phyloP scores from a whole-genome alignment of 345 rosid genomes.

The Linum lewisii region DNA sequence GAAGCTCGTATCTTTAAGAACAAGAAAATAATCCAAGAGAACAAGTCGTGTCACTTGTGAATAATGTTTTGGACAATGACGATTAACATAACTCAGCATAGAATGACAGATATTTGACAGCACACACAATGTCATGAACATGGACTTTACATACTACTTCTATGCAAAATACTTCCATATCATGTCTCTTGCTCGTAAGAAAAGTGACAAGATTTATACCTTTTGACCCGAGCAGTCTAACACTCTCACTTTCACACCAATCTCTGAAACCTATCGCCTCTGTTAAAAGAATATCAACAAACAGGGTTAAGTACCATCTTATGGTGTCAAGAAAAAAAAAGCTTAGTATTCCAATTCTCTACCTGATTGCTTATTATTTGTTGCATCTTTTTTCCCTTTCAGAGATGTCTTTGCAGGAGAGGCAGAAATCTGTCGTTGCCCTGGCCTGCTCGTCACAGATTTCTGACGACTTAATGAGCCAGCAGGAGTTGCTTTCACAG shows the following conservation, averaged over 20 bases:
- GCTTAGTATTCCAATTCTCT: constrained; percentile 6
- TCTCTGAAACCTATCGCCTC: constrained; percentile 90
- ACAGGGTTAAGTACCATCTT: not conserved
- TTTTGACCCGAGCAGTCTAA: constrained; percentile 73
- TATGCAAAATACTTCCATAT: constrained; percentile 4
- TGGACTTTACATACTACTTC: too few relatives aligned
- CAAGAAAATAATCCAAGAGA: constrained; percentile 2
- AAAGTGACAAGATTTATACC: constrained; percentile 31
- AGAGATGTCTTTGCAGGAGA: constrained; percentile 44
- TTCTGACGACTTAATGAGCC: constrained; percentile 58
- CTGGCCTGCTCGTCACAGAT: constrained; percentile 37
- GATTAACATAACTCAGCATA: too few relatives aligned
- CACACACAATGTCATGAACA: too few relatives aligned
- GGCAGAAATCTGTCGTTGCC: constrained; percentile 39
- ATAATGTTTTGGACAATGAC: not conserved
- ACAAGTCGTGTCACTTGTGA: not conserved
- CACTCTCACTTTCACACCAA: constrained; percentile 89
- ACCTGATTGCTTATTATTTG: constrained; percentile 58
- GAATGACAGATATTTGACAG: too few relatives aligned
- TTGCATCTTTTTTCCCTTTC: constrained; percentile 48
- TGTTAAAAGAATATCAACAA: constrained; percentile 26
- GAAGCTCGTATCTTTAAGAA: constrained; percentile 61
- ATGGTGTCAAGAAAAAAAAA: not conserved
- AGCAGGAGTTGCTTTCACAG: constrained; percentile 44
- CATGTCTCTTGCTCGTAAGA: not conserved